Evolutionary conservation across 2,329 filamentous ascomycete genomes (phyloP).

Genomic region (Proliferodiscus dingleyae): DNA sequence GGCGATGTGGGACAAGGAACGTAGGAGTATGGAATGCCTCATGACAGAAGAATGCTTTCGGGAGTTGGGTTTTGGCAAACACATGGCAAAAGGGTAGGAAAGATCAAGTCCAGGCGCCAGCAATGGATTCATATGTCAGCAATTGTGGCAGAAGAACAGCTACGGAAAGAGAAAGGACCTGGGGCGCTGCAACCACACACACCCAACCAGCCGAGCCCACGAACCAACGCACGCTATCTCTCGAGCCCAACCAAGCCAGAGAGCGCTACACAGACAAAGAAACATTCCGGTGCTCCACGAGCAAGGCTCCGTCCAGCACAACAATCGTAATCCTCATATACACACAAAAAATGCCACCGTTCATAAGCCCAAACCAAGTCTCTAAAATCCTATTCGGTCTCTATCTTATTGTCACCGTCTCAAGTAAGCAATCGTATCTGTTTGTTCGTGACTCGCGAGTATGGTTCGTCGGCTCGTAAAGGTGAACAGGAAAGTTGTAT

Average conservation of each 20-base stretch:
- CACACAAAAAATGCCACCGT: constrained; percentile 21
- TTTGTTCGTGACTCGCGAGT: constrained; percentile 18
- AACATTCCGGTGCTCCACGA: constrained; percentile 8
- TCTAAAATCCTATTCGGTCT: constrained; percentile 1
- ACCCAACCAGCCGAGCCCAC: constrained; percentile 1
- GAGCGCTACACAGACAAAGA: constrained; percentile 19
- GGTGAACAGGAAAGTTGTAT: constrained; percentile 22
- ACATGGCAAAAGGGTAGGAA: constrained; percentile 12
- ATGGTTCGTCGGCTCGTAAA: constrained; percentile 20
- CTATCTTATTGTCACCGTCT: constrained; percentile 14
- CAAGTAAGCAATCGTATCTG: constrained; percentile 15
- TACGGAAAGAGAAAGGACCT: constrained; percentile 10
- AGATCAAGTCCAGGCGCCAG: constrained; percentile 19
- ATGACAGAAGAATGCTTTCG: too few relatives aligned
- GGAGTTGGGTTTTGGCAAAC: background rate
- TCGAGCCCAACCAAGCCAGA: background rate
- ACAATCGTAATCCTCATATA: constrained; percentile 28
- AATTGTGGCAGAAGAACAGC: constrained; percentile 19
- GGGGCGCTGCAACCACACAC: background rate
- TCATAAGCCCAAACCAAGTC: constrained; percentile 13
- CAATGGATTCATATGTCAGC: constrained; percentile 17
- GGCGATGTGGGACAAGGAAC: background rate
- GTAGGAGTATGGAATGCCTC: too few relatives aligned
- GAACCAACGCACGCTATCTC: constrained; percentile 2
- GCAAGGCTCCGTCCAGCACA: constrained; percentile 13